phyloP scores from a whole-genome alignment of 1,284 basidiomycete species.

The Moniliella sp. region DNA sequence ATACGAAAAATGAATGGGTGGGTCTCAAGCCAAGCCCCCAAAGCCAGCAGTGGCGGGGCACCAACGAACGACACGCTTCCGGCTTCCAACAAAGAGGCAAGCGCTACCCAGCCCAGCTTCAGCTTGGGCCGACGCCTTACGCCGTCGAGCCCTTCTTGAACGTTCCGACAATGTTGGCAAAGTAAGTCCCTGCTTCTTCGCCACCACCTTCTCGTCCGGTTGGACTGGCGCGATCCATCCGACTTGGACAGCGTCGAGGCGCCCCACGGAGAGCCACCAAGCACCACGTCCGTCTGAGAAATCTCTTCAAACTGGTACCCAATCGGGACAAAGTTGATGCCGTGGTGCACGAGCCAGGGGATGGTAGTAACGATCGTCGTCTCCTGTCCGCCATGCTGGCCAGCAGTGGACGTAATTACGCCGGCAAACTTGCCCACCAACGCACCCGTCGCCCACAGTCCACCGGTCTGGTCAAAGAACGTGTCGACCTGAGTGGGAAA shows the following conservation, averaged over 20 bases:
- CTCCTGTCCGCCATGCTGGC: slow-evolving; percentile 36
- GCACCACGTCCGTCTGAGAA: slow-evolving; percentile 6
- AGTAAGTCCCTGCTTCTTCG: slow-evolving; percentile 13
- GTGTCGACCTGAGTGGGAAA: slow-evolving; percentile 38
- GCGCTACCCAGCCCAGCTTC: too few species aligned
- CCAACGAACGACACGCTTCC: too few species aligned
- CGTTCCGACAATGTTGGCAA: slow-evolving; percentile 11
- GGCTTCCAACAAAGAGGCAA: too few species aligned
- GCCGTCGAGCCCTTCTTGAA: slow-evolving; percentile 11
- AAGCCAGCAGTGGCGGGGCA: too few species aligned
- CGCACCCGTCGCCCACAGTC: slow-evolving; percentile 48
- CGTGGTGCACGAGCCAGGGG: slow-evolving; percentile 19
- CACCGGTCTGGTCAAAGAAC: slow-evolving; percentile 54
- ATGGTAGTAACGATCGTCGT: slow-evolving; percentile 19
- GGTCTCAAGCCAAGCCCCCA: too few species aligned
- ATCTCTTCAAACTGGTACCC: slow-evolving; percentile 9
- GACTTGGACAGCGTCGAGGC: slow-evolving; percentile 14
- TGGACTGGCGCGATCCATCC: slow-evolving; percentile 12
- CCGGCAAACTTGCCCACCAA: slow-evolving; percentile 59
- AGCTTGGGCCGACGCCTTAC: too few species aligned
- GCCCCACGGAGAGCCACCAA: slow-evolving; percentile 12
- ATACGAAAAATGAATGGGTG: too few species aligned
- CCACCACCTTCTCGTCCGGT: slow-evolving; percentile 8
- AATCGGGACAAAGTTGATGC: slow-evolving; percentile 12
- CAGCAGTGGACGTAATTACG: slow-evolving; percentile 44